Conservation (phyloP, 139 green algal genomes). For the Ulvella scutata region DNA sequence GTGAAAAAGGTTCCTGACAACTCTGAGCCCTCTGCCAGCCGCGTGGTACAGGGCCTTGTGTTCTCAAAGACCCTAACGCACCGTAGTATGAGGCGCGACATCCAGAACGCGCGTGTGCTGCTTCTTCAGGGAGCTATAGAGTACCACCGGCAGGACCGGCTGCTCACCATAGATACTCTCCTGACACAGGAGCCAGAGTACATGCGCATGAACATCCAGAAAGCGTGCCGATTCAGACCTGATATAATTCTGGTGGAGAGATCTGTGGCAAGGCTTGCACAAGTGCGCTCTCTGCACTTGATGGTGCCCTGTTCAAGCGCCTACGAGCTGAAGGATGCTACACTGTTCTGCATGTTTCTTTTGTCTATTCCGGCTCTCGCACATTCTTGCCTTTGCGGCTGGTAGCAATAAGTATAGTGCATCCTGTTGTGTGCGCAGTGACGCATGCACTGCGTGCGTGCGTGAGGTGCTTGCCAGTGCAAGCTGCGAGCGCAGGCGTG, state of each 20-base stretch:
- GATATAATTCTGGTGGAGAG: conserved; percentile 65
- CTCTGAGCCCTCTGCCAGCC: conserved; percentile 28
- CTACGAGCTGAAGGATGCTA: too few species aligned
- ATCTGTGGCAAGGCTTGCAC: conserved; percentile 43
- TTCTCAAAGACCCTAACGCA: conserved; percentile 63
- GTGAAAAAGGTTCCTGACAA: conserved; percentile 43
- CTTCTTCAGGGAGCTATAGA: conserved; percentile 32
- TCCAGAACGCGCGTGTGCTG: conserved; percentile 44
- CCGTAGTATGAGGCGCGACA: conserved; percentile 49
- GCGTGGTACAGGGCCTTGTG: conserved; percentile 48
- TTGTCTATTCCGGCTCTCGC: too few species aligned
- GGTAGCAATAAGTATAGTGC: too few species aligned
- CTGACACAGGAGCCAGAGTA: conserved; percentile 36
- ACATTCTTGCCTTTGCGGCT: too few species aligned
- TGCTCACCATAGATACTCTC: neutral
- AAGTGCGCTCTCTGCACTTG: conserved; percentile 5
- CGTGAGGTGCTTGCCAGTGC: neutral
- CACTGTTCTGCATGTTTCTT: too few species aligned
- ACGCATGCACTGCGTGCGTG: too few species aligned
- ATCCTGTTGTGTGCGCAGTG: too few species aligned
- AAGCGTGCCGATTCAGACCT: conserved; percentile 22
- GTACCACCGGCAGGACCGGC: conserved; percentile 17
- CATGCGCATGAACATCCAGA: conserved; percentile 37
- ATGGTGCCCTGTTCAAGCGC: too few species aligned
- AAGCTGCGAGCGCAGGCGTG: neutral